phyloP scores from a whole-genome alignment of 148 eudicot species.

The Silene latifolia region DNA sequence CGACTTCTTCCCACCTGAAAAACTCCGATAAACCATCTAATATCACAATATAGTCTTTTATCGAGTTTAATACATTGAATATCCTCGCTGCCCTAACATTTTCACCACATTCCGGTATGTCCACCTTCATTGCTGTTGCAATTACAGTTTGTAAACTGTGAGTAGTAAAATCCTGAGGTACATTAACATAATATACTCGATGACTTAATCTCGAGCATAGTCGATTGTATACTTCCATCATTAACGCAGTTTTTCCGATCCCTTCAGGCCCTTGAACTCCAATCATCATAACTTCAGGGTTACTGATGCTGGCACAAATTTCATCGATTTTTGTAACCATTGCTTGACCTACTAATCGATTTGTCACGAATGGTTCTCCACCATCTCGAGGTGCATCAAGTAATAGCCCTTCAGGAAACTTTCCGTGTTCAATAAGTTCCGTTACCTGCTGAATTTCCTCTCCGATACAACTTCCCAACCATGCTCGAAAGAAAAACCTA shows the following conservation, averaged over 20 bases:
- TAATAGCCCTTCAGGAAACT: constrained; percentile 21
- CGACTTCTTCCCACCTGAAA: constrained; percentile 15
- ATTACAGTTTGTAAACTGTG: constrained; percentile 18
- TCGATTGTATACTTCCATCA: constrained; percentile 18
- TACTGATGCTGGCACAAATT: constrained; percentile 4
- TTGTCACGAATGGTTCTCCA: constrained; percentile 13
- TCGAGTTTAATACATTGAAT: not conserved
- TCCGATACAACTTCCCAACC: constrained; percentile 22
- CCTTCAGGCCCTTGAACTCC: constrained; percentile 27
- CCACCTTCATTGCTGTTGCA: constrained; percentile 20
- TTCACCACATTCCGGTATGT: constrained; percentile 14
- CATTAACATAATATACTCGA: constrained; percentile 24
- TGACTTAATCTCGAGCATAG: not conserved
- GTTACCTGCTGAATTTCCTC: constrained; percentile 9
- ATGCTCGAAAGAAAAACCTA: constrained; percentile 18
- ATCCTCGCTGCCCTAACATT: constrained; percentile 18
- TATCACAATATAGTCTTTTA: constrained; percentile 17
- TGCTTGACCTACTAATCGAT: constrained; percentile 8
- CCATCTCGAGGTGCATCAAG: constrained; percentile 17
- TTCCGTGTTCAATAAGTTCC: constrained; percentile 16
- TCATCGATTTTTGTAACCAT: constrained; percentile 8
- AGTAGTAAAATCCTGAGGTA: constrained; percentile 8
- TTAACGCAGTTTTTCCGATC: constrained; percentile 28
- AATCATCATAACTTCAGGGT: constrained; percentile 3
- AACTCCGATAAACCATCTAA: constrained; percentile 22